Evolutionary conservation across 192 early-diverging fungal species (phyloP).

Genomic region (Coemansia sp.): DNA sequence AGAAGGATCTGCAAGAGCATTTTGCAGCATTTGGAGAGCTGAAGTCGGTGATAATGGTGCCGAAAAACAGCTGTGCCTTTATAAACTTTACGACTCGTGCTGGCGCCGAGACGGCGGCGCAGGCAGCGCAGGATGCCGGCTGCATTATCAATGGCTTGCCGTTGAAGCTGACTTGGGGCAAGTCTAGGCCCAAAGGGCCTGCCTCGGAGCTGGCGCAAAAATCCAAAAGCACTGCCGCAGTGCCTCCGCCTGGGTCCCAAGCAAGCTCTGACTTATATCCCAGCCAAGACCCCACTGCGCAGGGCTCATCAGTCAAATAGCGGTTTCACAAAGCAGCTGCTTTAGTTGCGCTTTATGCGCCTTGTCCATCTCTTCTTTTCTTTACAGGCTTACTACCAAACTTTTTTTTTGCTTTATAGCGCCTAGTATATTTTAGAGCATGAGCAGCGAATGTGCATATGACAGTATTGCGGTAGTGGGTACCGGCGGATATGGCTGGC

Average conservation of each 20-base stretch:
- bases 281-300: constrained; percentile 59
- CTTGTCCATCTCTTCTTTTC: neutral
- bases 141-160: constrained; percentile 68
- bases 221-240: too few relatives aligned
- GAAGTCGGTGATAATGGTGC: constrained; percentile 78
- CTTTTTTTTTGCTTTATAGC: neutral
- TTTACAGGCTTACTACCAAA: neutral
- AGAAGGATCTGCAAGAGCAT: constrained; percentile 65
- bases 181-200: constrained; percentile 69
- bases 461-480: constrained; percentile 40
- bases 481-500: constrained; percentile 37
- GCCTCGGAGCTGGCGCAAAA: constrained; percentile 29
- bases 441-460: constrained; percentile 12
- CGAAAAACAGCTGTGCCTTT: constrained; percentile 84
- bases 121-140: constrained; percentile 68
- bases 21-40: constrained; percentile 89
- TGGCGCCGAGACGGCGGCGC: constrained; percentile 83
- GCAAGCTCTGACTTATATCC: constrained; percentile 41
- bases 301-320: constrained; percentile 26
- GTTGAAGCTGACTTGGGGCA: constrained; percentile 83
- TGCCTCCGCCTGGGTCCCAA: constrained; percentile 20
- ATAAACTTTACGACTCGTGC: constrained; percentile 79
- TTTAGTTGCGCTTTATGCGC: too few relatives aligned
- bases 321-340: too few relatives aligned
- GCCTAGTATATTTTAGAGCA: neutral